Conservation (phyloP, 352 stramenopile species). For the Pythium monospermum region DNA sequence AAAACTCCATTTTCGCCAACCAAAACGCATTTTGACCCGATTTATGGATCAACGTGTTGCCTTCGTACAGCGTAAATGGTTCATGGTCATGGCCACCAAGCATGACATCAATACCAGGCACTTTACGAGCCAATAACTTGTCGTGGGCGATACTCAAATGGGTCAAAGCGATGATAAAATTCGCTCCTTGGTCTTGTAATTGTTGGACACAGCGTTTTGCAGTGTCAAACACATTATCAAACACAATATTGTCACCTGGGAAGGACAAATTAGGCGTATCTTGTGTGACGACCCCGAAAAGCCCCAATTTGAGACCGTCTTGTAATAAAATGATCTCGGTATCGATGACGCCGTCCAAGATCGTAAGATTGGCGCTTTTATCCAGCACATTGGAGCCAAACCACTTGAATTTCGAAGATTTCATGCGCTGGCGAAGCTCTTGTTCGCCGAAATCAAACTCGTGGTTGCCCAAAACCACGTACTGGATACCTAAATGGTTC, state of each 20-base stretch:
- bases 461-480: constrained; percentile 76
- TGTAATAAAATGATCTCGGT: constrained; percentile 43
- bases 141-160: constrained; percentile 81
- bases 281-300: constrained; percentile 71
- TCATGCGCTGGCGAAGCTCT: constrained; percentile 48
- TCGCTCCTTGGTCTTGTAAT: constrained; percentile 54
- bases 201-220: constrained; percentile 51
- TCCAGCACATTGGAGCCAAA: constrained; percentile 70
- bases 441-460: constrained; percentile 72
- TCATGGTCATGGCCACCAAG: constrained; percentile 92
- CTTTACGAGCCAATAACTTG: constrained; percentile 48
- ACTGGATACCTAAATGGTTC: constrained; percentile 67
- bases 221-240: constrained; percentile 44
- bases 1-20: constrained; percentile 76
- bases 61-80: constrained; percentile 76
- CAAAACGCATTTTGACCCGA: constrained; percentile 86
- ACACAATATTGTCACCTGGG: constrained; percentile 36
- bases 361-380: constrained; percentile 19
- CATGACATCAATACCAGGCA: constrained; percentile 78
- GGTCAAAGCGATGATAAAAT: constrained; percentile 84
- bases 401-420: constrained; percentile 59
- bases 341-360: constrained; percentile 28
- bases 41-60: constrained; percentile 87
- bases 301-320: constrained; percentile 49
- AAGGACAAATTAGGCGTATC: constrained; percentile 44